Evolutionary conservation across 176 grass and related monocot genomes (phyloP).

Genomic region (Oryza punctata): DNA sequence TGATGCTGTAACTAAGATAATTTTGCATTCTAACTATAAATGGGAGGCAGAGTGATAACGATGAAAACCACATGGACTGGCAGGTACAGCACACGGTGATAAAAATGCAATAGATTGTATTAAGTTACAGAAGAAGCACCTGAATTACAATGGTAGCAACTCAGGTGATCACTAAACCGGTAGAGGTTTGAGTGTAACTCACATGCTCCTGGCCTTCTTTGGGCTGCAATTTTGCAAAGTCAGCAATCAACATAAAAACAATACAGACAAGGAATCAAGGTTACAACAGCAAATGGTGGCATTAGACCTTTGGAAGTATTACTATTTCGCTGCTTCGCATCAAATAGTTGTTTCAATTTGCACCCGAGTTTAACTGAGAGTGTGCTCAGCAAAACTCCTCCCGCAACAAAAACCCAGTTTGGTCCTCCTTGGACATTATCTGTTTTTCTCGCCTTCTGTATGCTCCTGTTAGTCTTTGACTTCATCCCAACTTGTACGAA

Average conservation of each 20-base stretch:
- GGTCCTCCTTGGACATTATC: conserved; percentile 67
- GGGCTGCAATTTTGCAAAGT: conserved; percentile 49
- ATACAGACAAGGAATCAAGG: conserved; percentile 2
- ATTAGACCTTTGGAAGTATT: conserved; percentile 65
- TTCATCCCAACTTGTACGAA: conserved; percentile 58
- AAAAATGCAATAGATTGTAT: conserved; percentile 6
- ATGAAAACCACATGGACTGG: background rate
- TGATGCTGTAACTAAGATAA: background rate
- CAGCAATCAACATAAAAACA: conserved; percentile 5
- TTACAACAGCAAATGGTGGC: conserved; percentile 4
- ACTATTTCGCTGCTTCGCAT: conserved; percentile 55
- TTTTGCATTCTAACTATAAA: conserved; percentile 19
- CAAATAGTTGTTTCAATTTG: conserved; percentile 83
- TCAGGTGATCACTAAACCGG: conserved; percentile 61
- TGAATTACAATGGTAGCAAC: conserved; percentile 63
- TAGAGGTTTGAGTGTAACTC: conserved; percentile 64
- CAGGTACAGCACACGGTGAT: background rate
- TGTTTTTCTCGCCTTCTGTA: conserved; percentile 55
- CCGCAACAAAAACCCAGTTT: conserved; percentile 91
- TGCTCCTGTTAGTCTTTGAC: conserved; percentile 63
- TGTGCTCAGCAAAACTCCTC: conserved; percentile 77
- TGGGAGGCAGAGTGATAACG: background rate
- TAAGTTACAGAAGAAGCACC: conserved; percentile 50
- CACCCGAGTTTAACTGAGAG: conserved; percentile 79
- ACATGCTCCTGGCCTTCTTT: conserved; percentile 57